A percentile compares a stretch with the other conserved stretches of the same genome.
Evolutionary conservation across 306 rosid genomes (phyloP).

Genomic region (Cajanus cajan): DNA sequence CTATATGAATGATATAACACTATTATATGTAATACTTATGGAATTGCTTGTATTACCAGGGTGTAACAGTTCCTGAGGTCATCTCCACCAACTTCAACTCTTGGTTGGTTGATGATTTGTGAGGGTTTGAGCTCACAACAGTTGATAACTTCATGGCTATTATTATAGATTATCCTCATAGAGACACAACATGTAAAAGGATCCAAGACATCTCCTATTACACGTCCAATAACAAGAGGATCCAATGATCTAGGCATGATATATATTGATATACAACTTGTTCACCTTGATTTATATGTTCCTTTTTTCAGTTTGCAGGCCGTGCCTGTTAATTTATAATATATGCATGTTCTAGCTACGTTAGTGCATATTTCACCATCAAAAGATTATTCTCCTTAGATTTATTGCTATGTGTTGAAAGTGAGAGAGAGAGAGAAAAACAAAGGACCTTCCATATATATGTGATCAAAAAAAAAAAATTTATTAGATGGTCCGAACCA

Average conservation of each 20-base stretch:
- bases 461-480: too few species aligned
- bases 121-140: conserved; percentile 32
- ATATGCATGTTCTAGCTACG: background rate
- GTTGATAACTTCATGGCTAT: background rate
- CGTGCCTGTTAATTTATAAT: background rate
- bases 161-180: background rate
- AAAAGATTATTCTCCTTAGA: background rate
- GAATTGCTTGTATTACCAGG: too few species aligned
- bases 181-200: background rate
- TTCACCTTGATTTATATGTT: background rate
- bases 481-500: too few species aligned
- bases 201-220: conserved; percentile 29
- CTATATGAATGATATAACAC: too few species aligned
- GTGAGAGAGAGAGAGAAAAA: background rate
- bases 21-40: too few species aligned
- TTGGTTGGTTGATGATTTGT: conserved; percentile 29
- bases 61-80: conserved; percentile 35
- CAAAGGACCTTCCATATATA: background rate
- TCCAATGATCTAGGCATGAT: conserved; percentile 11
- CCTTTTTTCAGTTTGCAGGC: background rate
- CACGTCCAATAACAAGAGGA: conserved; percentile 20
- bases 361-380: background rate
- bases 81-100: conserved; percentile 43
- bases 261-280: background rate
- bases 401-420: background rate